phyloP scores from a whole-genome alignment of 192 early-diverging fungal species.

The Coemansia interrupta region DNA sequence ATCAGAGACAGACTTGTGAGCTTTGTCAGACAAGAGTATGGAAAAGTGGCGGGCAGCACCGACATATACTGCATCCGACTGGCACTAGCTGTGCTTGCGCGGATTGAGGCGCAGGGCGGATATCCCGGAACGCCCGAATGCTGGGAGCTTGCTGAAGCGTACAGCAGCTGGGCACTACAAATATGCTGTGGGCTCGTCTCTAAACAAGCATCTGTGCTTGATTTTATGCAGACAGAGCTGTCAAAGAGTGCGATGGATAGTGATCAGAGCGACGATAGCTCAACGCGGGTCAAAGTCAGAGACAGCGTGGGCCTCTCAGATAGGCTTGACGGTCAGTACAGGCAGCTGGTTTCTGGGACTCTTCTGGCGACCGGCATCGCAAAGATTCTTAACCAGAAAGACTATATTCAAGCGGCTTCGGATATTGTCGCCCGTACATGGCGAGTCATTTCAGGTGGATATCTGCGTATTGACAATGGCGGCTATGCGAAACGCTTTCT shows the following conservation, averaged over 20 bases:
- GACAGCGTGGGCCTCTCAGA: background rate
- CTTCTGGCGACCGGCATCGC: conserved; percentile 35
- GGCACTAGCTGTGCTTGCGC: conserved; percentile 24
- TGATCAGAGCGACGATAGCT: background rate
- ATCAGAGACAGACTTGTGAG: conserved; percentile 21
- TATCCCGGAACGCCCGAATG: background rate
- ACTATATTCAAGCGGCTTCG: background rate
- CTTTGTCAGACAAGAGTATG: conserved; percentile 7
- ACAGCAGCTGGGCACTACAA: conserved; percentile 2
- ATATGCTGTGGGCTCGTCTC: conserved; percentile 3
- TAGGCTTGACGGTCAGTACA: background rate
- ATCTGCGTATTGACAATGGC: background rate
- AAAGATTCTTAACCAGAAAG: conserved; percentile 2
- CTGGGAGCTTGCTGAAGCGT: conserved; percentile 25
- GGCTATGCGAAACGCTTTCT: conserved; percentile 25
- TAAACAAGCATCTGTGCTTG: background rate
- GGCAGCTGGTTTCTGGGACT: conserved; percentile 14
- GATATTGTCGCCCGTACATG: conserved; percentile 18
- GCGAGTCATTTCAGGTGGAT: conserved; percentile 5
- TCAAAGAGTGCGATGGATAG: background rate
- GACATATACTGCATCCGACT: conserved; percentile 19
- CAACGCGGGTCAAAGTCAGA: background rate
- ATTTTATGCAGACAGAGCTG: conserved; percentile 6
- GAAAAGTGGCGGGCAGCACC: background rate
- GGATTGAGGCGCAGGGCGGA: conserved; percentile 15